A percentile compares a stretch with the other conserved stretches of the same genome.
phyloP scores from a whole-genome alignment of 2,329 filamentous ascomycete genomes.

The Ceratocystis colombiana region DNA sequence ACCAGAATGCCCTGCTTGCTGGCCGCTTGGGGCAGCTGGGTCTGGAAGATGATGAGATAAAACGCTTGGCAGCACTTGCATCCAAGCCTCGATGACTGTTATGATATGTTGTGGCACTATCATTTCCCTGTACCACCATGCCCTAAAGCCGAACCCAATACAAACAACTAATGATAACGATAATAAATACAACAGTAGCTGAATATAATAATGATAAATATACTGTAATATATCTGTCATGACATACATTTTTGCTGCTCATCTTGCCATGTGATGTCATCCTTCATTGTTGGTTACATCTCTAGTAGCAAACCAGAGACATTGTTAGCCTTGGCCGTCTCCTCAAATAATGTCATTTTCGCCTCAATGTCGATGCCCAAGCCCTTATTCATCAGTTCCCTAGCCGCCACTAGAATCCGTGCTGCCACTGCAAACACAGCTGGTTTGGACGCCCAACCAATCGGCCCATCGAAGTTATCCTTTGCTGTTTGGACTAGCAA shows the following conservation, averaged over 20 bases:
- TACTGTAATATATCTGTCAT: conserved; percentile 10
- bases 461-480: conserved; percentile 45
- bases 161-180: no score
- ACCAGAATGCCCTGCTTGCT: conserved; percentile 49
- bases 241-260: neutral
- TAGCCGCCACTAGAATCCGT: conserved; percentile 37
- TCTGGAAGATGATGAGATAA: conserved; percentile 20
- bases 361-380: conserved; percentile 26
- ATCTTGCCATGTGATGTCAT: neutral
- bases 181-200: no score
- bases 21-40: conserved; percentile 43
- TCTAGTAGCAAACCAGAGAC: conserved; percentile 27
- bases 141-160: neutral
- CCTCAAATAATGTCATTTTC: conserved; percentile 20
- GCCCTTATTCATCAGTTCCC: conserved; percentile 31
- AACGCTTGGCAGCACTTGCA: neutral
- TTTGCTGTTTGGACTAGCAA: conserved; percentile 26
- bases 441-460: conserved; percentile 63
- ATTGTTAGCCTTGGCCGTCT: conserved; percentile 19
- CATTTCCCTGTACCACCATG: neutral
- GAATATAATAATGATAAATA: neutral
- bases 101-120: neutral
- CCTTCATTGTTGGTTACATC: conserved; percentile 16
- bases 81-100: neutral
- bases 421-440: conserved; percentile 55